phyloP scores from a whole-genome alignment of 257 asterid genomes.

The Salvia splendens region DNA sequence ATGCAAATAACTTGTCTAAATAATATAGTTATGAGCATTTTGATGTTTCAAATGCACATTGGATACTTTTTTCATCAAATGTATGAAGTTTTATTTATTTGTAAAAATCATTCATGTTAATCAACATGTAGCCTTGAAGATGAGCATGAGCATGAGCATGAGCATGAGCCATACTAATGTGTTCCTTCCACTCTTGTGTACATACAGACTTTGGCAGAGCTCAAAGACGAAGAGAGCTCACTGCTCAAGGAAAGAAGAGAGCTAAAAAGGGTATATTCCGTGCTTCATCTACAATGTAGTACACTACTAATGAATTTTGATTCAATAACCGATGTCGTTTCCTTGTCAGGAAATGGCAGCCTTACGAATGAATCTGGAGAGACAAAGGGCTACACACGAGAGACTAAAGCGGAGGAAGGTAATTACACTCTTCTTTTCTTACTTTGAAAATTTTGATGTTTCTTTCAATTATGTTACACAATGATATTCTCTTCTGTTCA shows the following conservation, averaged over 20 bases:
- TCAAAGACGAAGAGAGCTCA: conserved; percentile 53
- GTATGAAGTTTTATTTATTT: neutral
- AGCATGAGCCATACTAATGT: neutral
- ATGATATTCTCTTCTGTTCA: conserved; percentile 25
- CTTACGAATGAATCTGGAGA: conserved; percentile 49
- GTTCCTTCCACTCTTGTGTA: neutral
- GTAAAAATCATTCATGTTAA: neutral
- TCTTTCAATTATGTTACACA: neutral
- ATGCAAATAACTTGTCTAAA: too few relatives aligned
- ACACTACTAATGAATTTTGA: neutral
- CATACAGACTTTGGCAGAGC: conserved; percentile 58
- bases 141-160: neutral
- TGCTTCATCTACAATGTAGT: neutral
- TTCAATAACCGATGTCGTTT: neutral
- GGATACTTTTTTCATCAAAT: neutral
- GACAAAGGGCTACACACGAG: conserved; percentile 47
- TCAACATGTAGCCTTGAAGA: neutral
- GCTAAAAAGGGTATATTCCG: conserved; percentile 54
- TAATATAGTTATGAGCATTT: too few relatives aligned
- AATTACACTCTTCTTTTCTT: neutral
- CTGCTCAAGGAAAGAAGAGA: conserved; percentile 58
- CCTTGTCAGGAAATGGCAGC: conserved; percentile 55
- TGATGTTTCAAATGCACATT: neutral
- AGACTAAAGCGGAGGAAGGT: conserved; percentile 75
- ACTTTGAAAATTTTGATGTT: neutral